Conservation (phyloP, 2,329 filamentous ascomycete genomes). For the Calonectria crousiana region DNA sequence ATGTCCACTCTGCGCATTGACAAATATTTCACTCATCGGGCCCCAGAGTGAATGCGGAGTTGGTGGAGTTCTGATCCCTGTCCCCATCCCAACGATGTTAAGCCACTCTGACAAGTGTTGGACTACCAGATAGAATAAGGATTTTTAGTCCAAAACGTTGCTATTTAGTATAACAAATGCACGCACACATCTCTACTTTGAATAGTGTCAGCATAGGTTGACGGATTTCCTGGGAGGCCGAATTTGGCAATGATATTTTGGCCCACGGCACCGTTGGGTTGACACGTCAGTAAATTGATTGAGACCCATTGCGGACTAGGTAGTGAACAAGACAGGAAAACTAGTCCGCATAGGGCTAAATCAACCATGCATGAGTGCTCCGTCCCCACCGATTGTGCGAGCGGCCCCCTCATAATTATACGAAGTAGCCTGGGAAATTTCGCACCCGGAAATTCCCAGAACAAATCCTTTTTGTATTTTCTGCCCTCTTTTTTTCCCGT, state of each 20-base stretch:
- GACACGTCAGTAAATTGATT: not conserved
- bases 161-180: not conserved
- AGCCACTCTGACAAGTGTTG: not conserved
- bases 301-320: not conserved
- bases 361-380: not conserved
- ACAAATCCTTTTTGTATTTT: not conserved
- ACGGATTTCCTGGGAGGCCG: not conserved
- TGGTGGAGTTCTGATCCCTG: not conserved
- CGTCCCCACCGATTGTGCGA: not conserved
- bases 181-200: not conserved
- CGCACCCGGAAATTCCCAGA: not conserved
- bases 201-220: not conserved
- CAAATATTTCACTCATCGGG: not conserved
- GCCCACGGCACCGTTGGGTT: not conserved
- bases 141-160: not conserved
- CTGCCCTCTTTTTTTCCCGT: not conserved
- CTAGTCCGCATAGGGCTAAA: not conserved
- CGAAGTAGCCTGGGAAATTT: not conserved
- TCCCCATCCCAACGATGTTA: not conserved
- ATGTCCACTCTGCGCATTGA: not conserved
- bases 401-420: slow-evolving; percentile 7
- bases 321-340: not conserved
- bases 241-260: not conserved
- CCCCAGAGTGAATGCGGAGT: not conserved
- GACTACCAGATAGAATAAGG: not conserved